Conservation (phyloP, 2,329 filamentous ascomycete species). For the Didymella keratinophila region DNA sequence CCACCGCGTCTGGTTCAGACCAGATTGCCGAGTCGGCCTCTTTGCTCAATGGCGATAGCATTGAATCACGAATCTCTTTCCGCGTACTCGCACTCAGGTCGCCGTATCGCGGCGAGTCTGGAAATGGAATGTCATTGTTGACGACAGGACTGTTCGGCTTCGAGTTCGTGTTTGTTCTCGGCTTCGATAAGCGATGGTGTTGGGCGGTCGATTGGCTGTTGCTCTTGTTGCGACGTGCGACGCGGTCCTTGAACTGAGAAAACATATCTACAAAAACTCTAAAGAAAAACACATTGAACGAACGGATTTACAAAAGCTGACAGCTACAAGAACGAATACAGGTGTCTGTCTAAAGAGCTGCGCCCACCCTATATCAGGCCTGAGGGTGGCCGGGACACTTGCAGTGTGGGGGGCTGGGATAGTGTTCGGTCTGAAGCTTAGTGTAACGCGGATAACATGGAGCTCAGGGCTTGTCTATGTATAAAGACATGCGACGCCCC, state of each 20-base stretch:
- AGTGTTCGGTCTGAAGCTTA: constrained; percentile 21
- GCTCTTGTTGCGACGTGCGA: constrained; percentile 29
- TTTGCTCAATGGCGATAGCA: constrained; percentile 40
- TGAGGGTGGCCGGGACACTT: constrained; percentile 22
- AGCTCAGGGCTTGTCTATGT: constrained; percentile 25
- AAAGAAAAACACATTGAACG: constrained; percentile 26
- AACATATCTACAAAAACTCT: constrained; percentile 26
- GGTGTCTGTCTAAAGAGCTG: constrained; percentile 4
- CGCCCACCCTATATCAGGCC: constrained; percentile 13
- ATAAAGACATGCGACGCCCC: constrained; percentile 22
- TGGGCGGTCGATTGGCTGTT: constrained; percentile 39
- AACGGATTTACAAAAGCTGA: constrained; percentile 13
- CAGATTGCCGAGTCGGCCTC: constrained; percentile 30
- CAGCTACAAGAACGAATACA: constrained; percentile 3
- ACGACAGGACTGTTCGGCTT: constrained; percentile 23
- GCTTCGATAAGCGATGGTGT: constrained; percentile 46
- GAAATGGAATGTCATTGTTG: constrained; percentile 32
- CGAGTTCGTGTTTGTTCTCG: constrained; percentile 49
- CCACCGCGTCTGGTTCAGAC: constrained; percentile 30
- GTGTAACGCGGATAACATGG: constrained; percentile 24
- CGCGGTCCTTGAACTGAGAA: constrained; percentile 29
- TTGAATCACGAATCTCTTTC: constrained; percentile 40
- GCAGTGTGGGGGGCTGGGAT: constrained; percentile 20
- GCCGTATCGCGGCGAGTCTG: constrained; percentile 30
- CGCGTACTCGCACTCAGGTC: constrained; percentile 39